Base-by-base conservation (phyloP, 805 yeast genomes). In the Ogataea minuta region DNA sequence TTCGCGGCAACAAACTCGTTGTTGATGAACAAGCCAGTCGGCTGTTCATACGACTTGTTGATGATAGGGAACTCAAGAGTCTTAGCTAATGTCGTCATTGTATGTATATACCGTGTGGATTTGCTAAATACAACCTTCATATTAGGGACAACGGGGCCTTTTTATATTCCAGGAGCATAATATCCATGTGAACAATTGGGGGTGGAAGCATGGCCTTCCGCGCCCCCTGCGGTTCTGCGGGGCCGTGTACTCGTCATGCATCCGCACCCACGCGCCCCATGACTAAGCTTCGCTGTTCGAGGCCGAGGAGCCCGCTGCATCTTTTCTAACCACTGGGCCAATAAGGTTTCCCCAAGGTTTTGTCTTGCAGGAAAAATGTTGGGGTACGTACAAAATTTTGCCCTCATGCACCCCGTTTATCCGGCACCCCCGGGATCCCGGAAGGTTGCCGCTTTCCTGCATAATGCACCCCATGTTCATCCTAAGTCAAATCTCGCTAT, bases 1-100 rank as follows among this genome's bases (percentile, higher is more conserved):
- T 66, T 61, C n/a, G 84, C 72, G 34, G 64, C 48, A 33, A 79
- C 83, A 48, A 76, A 77, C 59, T 79, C 77, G 60, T 76, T 76
- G 66, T 78, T 76, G 57, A 79, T 79, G 68, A 78, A 78, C 56
- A 77, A 62, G 52, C 85, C 85, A 38, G 77, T 74, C 38, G 69
- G 69, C 50, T 64, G 69, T 30, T 53, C 57, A 44, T 56, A 59
- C 6, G 60, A 41, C 41, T 58, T 54, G 53, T 63, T 62, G 35
- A 57, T 50, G 28, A 57, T 37, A 43, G 67, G 67, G 51, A 63
- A 56, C n/a, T 56, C 59, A 27, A 63, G 49, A 8, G 61, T 55
- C 34, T 54, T 49, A 17, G 54, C 44, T 25, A 59, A 51, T 9
- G 46, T 17, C 13, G 37, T n/a, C 8, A 39, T 39, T 23, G 54